Evolutionary conservation across 2,329 filamentous ascomycete species (phyloP).

Genomic region (Ophiostoma sp.): DNA sequence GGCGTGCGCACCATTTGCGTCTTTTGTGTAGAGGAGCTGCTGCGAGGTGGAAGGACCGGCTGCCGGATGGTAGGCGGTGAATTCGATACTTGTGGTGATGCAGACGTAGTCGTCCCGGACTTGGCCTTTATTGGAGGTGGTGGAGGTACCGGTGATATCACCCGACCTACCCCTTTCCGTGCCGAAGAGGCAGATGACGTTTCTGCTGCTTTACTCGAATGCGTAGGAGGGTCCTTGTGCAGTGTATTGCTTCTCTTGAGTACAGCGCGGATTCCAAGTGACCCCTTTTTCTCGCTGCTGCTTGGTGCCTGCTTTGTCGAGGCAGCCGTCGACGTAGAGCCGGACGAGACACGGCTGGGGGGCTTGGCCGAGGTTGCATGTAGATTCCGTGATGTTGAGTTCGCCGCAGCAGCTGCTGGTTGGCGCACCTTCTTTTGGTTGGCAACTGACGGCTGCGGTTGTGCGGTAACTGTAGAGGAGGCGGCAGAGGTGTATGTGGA

Average conservation of each 20-base stretch:
- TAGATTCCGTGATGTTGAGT: not conserved
- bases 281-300: constrained; percentile 6
- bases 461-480: not conserved
- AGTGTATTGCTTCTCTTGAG: constrained; percentile 48
- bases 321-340: constrained; percentile 14
- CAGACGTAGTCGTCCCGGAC: not conserved
- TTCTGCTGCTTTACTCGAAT: not conserved
- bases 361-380: not conserved
- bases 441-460: constrained; percentile 28
- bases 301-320: not conserved
- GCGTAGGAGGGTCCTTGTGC: constrained; percentile 28
- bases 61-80: not conserved
- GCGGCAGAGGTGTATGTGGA: not conserved
- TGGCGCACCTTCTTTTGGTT: constrained; percentile 45
- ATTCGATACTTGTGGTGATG: not conserved
- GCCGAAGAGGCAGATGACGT: not conserved
- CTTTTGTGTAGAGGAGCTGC: not conserved
- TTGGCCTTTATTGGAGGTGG: constrained; percentile 20
- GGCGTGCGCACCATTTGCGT: constrained; percentile 23
- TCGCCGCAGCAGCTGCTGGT: constrained; percentile 29
- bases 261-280: constrained; percentile 42
- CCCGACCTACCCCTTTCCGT: not conserved
- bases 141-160: not conserved
- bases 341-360: constrained; percentile 8
- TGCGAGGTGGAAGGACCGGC: not conserved